Evolutionary conservation across 257 asterid genomes (phyloP), one percentile per base, ranked within the genome.

Genomic region (Capsicum rhomboideum): DNA sequence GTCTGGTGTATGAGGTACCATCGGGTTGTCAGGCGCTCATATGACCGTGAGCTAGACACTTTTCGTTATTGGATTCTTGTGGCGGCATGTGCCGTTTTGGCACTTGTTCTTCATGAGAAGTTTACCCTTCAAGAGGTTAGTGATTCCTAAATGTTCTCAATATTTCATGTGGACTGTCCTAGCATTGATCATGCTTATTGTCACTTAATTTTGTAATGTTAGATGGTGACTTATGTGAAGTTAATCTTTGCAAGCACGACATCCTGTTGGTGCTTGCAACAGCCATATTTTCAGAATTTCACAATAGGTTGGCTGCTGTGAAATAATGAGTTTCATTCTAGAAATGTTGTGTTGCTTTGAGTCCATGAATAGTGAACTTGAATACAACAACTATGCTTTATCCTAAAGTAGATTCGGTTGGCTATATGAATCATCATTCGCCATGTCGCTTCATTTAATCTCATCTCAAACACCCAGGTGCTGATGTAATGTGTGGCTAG

Each of bases 1-100:
- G 94, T 96, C 28, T 96, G 96, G 94, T 93, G 97, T 81, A 96
- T 96, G 98, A 90, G 95, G 89, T 91, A 88, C 87, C 94, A 96
- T 87, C 88, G 82, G 28, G 89, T 83, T 79, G 93, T 94, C 78
- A 93, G 86, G 90, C 96, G 98, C 59, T 91, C 99, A 72, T 95
- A 94, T 85, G 97, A 95, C 86, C 96, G 90, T 85, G 94, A 94
- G 59, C 90, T 94, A 79, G 99, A 95, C 85, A 95, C 97, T 20
- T 95, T 95, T 72, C 90, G 98, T 82, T 94, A 95, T 84, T 91
- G 90, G 90, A 84, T 91, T 81, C 96, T 95, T 53, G 84, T 93
- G 63, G 96, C 88, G 21, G 86, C 9, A 8, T 37, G 95, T 85
- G 87, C 90, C 49, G 83, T 89, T 85, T 78, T 94, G 87, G 99